A percentile compares a stretch with the other conserved stretches of the same genome.
Conservation (phyloP, 371 early-diverging fungal genomes). For the Actinomucor elegans region DNA sequence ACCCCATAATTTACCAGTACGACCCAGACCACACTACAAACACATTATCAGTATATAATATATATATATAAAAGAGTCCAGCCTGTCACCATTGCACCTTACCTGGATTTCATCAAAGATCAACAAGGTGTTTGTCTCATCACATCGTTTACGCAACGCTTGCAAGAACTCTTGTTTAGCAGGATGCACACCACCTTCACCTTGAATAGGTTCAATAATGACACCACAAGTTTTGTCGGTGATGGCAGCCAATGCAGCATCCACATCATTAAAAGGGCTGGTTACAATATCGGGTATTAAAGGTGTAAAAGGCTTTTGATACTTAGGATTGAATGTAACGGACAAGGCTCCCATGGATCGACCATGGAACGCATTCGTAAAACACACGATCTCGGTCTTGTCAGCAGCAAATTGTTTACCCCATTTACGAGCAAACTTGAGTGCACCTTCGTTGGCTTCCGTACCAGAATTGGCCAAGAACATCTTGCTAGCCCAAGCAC, state of each 20-base stretch:
- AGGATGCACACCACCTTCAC: conserved; percentile 89
- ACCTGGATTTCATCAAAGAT: conserved; percentile 96
- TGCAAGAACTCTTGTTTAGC: conserved; percentile 73
- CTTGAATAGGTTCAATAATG: conserved; percentile 95
- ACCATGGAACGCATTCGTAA: conserved; percentile 92
- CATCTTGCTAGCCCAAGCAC: conserved; percentile 55
- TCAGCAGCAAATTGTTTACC: conserved; percentile 68
- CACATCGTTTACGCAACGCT: conserved; percentile 74
- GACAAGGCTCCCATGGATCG: conserved; percentile 92
- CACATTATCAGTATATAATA: too few relatives aligned
- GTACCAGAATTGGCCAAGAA: conserved; percentile 93
- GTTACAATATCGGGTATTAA: conserved; percentile 83
- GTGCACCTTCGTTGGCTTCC: conserved; percentile 86
- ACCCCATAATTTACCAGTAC: conserved; percentile 90
- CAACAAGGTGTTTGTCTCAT: conserved; percentile 80
- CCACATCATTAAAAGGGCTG: conserved; percentile 72
- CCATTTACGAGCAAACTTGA: conserved; percentile 94
- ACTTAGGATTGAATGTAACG: conserved; percentile 88
- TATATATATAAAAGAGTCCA: too few relatives aligned
- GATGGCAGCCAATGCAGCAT: conserved; percentile 55
- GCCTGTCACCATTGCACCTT: too few relatives aligned
- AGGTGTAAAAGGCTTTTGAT: conserved; percentile 90
- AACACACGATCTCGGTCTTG: conserved; percentile 72
- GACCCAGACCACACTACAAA: conserved; percentile 81
- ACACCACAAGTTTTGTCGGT: conserved; percentile 86